phyloP scores from a whole-genome alignment of 1,284 basidiomycete genomes.

The Pholiota adiposa region DNA sequence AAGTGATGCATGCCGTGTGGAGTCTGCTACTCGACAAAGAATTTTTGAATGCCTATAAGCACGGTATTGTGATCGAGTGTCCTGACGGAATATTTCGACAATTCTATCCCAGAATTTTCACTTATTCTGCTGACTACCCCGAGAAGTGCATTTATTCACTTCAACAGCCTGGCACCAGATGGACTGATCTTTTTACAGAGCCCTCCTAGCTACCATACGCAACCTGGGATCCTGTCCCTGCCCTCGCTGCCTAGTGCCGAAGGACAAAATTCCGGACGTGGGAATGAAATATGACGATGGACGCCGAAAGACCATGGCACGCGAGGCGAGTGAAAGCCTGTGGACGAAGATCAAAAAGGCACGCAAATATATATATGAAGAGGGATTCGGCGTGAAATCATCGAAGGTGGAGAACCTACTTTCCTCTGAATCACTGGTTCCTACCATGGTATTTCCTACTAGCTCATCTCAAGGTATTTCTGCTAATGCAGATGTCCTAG shows the following conservation, averaged over 20 bases:
- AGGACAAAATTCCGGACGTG: slow-evolving; percentile 22
- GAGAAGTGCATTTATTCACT: slow-evolving; percentile 23
- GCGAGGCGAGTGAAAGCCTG: neutral
- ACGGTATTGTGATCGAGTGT: slow-evolving; percentile 26
- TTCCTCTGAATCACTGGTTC: neutral
- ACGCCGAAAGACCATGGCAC: neutral
- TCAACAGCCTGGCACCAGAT: no score
- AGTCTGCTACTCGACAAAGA: slow-evolving; percentile 22
- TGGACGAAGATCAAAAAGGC: neutral
- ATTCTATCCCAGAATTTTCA: slow-evolving; percentile 32
- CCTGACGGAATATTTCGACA: slow-evolving; percentile 27
- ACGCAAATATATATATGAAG: slow-evolving; percentile 4
- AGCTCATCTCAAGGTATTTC: neutral
- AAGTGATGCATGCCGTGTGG: slow-evolving; percentile 26
- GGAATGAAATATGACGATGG: slow-evolving; percentile 14
- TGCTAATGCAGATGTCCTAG: slow-evolving; percentile 6
- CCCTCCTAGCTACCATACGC: slow-evolving; percentile 37
- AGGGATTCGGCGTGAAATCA: slow-evolving; percentile 18
- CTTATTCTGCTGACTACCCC: slow-evolving; percentile 40
- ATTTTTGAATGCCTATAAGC: slow-evolving; percentile 22
- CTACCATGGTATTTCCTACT: neutral
- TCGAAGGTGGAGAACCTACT: slow-evolving; percentile 8
- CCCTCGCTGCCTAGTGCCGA: slow-evolving; percentile 34
- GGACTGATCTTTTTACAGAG: slow-evolving; percentile 25
- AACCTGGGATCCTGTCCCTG: slow-evolving; percentile 37